Conservation (phyloP, 176 grass and related monocot genomes). For the Oryza punctata region DNA sequence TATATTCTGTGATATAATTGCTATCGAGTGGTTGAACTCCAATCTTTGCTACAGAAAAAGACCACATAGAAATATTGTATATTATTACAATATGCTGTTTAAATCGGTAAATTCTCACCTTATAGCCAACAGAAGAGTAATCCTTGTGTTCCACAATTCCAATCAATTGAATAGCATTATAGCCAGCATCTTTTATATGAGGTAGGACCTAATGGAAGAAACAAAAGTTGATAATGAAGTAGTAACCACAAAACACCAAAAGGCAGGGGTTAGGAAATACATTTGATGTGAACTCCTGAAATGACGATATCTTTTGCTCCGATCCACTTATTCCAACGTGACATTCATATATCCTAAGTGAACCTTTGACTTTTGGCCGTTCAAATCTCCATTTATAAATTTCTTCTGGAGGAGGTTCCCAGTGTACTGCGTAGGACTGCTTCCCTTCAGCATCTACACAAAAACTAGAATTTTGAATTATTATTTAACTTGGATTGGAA, state of each 20-base stretch:
- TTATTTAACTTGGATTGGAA: constrained; percentile 15
- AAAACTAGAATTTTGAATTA: constrained; percentile 19
- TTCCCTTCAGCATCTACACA: constrained; percentile 68
- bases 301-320: constrained; percentile 75
- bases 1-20: not conserved
- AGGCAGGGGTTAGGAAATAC: constrained; percentile 37
- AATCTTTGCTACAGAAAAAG: no score
- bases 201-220: constrained; percentile 63
- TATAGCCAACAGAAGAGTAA: constrained; percentile 94
- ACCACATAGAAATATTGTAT: not conserved
- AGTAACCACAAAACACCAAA: constrained; percentile 12
- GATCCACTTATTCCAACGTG: constrained; percentile 94
- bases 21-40: not conserved
- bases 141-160: constrained; percentile 87
- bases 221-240: constrained; percentile 25
- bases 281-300: constrained; percentile 89
- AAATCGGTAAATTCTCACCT: constrained; percentile 51
- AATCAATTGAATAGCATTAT: constrained; percentile 91
- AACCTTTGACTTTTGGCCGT: constrained; percentile 70
- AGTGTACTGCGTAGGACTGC: constrained; percentile 84
- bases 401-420: constrained; percentile 89
- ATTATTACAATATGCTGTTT: not conserved
- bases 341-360: constrained; percentile 93
- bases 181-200: constrained; percentile 85
- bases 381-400: constrained; percentile 80